Evolutionary conservation across 1,284 basidiomycete genomes (phyloP), one percentile per base, ranked within the genome.

Genomic region (Sparassis latifolia): DNA sequence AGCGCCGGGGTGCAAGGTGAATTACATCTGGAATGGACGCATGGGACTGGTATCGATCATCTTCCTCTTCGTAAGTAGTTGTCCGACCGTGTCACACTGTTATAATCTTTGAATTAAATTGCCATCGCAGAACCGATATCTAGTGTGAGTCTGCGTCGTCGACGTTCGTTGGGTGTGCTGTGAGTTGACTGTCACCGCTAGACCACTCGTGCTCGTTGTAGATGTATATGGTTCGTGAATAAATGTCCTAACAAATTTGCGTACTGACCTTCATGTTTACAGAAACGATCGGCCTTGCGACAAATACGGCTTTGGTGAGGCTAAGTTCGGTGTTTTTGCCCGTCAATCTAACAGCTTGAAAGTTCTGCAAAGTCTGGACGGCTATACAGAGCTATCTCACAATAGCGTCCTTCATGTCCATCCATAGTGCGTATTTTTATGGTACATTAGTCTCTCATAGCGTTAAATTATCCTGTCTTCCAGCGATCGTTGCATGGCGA

Each of bases 331-430:
- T 38, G n/a, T 20, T 31, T 27, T 32, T n/a, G 9, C 29, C 3
- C n/a, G 33, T 6, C 12, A 29, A 20, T 54, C 40, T 37, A 30
- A 39, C 20, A 3, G 27, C 3, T 2, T 37, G 5, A 10, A 32
- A 66, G 65, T 64, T 66, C 51, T 66, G 65, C 52, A 59, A 61
- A 48, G 55, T 59, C 7, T 66, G 65, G 65, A 65, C 65, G 3
- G 52, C 56, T 1, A 31, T 62, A 3, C 65, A 66, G 41, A 57
- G 61, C 52, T 60, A 61, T 33, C 49, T 66, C 37, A 66, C 65
- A 9, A 59, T 66, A 38, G 54, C 54, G 4, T 66, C 65, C 9
- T 66, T 63, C 57, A 63, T 66, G 50, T 64, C 63, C 12, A 65
- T 66, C 40, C 65, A 66, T 40, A 55, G 65, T 65, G 43, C 42